Base-by-base conservation (phyloP, 1,284 basidiomycete species). In the Rhodotorula sp. region DNA sequence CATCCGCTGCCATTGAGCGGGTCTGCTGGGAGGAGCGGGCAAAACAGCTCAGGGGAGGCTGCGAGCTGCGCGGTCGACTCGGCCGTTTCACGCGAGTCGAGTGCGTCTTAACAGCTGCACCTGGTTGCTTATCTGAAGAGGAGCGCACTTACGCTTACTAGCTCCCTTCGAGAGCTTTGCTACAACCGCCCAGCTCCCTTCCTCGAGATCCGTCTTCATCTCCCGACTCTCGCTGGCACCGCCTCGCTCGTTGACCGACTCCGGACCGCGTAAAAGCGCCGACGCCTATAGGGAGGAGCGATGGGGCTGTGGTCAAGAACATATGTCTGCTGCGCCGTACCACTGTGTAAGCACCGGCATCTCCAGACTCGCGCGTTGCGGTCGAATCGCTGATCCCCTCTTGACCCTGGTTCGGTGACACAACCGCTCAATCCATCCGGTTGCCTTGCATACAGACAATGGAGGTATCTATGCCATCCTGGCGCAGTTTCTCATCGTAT, bases 381-480 rank as follows among this genome's bases (percentile, higher is more conserved):
- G 73, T 66, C 19, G 3, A 15, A 49, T 58, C 48, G 18, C 49
- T 62, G 7, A 38, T 52, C 48, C 7, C 55, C 10, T 14, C 12
- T 23, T 8, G 14, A 10, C 31, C 5, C 12, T 19, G n/a, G 28
- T 43, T 55, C 43, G 62, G 56, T 23, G 21, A 50, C 8, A 48
- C 55, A n/a, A 31, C 45, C 19, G 18, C 38, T 47, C 47, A 18
- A 3, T n/a, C 7, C 1, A 7, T 43, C 43, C 26, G 12, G 18
- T 50, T 45, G 21, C n/a, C 18, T 7, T 3, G 6, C 8, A 10
- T 28, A 48, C 65, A 74, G 77, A 77, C 72, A 95, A 95, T 82
- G 85, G 88, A 70, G 93, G 93, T 49, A 90, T 95, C 66, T 95
- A 95, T 78, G 81, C 86, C n/a, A 86, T 90, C 54, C 81, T 95